A percentile compares a stretch with the other conserved stretches of the same genome.
Conservation (phyloP, 2,329 filamentous ascomycete genomes). For the Phialophora verrucosa region DNA sequence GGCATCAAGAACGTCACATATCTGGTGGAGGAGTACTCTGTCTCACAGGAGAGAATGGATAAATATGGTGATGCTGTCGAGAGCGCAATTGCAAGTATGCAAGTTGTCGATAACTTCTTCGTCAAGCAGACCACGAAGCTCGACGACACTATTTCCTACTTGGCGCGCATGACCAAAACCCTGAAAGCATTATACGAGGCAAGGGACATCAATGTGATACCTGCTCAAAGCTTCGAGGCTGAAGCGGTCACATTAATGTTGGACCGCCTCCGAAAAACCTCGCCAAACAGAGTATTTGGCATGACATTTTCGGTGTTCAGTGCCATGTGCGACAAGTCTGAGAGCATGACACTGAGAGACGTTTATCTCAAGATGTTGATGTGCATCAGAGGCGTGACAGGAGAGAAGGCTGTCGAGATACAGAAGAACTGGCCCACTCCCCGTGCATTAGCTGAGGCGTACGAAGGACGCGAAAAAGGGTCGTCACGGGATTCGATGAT, state of each 20-base stretch:
- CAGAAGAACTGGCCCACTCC: slow-evolving; percentile 80
- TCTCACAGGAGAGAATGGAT: slow-evolving; percentile 60
- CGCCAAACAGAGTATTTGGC: slow-evolving; percentile 63
- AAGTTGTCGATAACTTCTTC: slow-evolving; percentile 79
- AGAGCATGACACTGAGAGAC: slow-evolving; percentile 74
- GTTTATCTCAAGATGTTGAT: slow-evolving; percentile 85
- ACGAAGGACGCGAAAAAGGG: slow-evolving; percentile 56
- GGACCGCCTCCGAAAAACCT: slow-evolving; percentile 60
- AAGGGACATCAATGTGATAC: slow-evolving; percentile 34
- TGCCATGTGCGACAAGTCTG: slow-evolving; percentile 75
- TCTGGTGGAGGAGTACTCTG: slow-evolving; percentile 73
- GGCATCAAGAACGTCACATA: slow-evolving; percentile 80
- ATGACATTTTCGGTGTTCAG: slow-evolving; percentile 75
- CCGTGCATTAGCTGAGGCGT: slow-evolving; percentile 72
- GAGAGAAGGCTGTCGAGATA: slow-evolving; percentile 79
- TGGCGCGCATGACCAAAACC: slow-evolving; percentile 72
- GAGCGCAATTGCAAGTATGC: slow-evolving; percentile 75
- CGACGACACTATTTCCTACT: slow-evolving; percentile 78
- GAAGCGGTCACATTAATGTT: slow-evolving; percentile 71
- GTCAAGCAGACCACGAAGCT: slow-evolving; percentile 76
- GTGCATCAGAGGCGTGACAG: slow-evolving; percentile 75
- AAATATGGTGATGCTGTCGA: slow-evolving; percentile 71
- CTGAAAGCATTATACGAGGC: slow-evolving; percentile 66
- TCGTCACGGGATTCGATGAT: slow-evolving; percentile 62
- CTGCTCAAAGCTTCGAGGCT: slow-evolving; percentile 46